Conservation (phyloP, 2,329 filamentous ascomycete species). For the Monosporascus sp. region DNA sequence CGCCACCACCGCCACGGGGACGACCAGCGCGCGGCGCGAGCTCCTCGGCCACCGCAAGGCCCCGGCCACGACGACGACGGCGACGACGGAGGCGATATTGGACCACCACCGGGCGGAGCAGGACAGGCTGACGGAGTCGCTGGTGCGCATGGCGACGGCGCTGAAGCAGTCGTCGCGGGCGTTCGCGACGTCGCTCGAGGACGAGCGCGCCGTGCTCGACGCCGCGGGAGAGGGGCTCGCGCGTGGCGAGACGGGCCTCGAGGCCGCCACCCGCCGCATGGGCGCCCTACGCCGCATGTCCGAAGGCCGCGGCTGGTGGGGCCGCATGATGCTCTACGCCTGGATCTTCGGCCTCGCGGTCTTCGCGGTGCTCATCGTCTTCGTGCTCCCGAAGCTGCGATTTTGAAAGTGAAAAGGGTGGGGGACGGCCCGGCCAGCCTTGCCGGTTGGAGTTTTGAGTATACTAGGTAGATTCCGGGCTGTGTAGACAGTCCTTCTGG, state of each 20-base stretch:
- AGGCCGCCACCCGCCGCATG: conserved; percentile 72
- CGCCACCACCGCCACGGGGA: conserved; percentile 5
- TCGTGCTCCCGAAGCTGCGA: conserved; percentile 80
- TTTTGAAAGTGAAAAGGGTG: conserved; percentile 47
- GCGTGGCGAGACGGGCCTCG: conserved; percentile 69
- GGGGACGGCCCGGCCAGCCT: no score
- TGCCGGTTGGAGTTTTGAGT: no score
- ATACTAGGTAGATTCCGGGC: no score
- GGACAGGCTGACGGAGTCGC: conserved; percentile 72
- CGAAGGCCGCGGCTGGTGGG: conserved; percentile 85
- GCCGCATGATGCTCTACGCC: conserved; percentile 74
- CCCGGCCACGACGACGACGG: conserved; percentile 35
- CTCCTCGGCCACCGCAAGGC: conserved; percentile 39
- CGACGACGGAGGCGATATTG: conserved; percentile 65
- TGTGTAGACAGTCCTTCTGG: background rate
- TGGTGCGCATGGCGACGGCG: conserved; percentile 73
- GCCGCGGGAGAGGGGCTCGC: conserved; percentile 71
- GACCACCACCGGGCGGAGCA: conserved; percentile 76
- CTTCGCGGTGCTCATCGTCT: conserved; percentile 72
- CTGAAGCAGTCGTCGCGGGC: conserved; percentile 70
- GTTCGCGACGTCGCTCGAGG: conserved; percentile 67
- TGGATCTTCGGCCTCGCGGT: conserved; percentile 81
- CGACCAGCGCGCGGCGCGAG: conserved; percentile 30
- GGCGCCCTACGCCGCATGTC: conserved; percentile 71
- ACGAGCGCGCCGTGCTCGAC: conserved; percentile 65